Evolutionary conservation across 2,329 filamentous ascomycete genomes (phyloP).

Genomic region (Fusarium abutilonis): DNA sequence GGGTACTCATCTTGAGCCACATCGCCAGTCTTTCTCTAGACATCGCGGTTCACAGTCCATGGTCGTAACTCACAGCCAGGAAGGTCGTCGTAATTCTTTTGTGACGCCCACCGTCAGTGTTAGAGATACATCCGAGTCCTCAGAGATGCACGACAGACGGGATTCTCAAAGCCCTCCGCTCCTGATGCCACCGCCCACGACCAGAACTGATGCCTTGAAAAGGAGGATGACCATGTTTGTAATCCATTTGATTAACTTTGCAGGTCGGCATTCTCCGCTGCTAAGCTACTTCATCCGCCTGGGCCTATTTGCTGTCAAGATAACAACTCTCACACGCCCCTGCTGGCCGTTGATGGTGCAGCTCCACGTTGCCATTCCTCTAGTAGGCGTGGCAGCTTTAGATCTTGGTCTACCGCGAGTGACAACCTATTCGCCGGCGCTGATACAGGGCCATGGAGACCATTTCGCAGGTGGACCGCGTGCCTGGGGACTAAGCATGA

Average conservation of each 20-base stretch:
- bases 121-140: conserved; percentile 27
- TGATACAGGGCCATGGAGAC: conserved; percentile 26
- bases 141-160: conserved; percentile 26
- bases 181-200: conserved; percentile 61
- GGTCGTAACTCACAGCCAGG: conserved; percentile 55
- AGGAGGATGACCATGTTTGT: conserved; percentile 50
- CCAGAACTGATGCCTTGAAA: conserved; percentile 47
- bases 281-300: conserved; percentile 59
- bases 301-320: conserved; percentile 73
- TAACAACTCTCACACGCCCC: conserved; percentile 69
- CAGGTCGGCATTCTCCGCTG: conserved; percentile 47
- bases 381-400: conserved; percentile 74
- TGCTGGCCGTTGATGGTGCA: conserved; percentile 79
- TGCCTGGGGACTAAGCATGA: conserved; percentile 48
- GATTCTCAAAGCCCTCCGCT: conserved; percentile 53
- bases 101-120: conserved; percentile 23
- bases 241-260: conserved; percentile 44
- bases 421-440: conserved; percentile 12
- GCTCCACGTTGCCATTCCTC: conserved; percentile 70
- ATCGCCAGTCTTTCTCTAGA: conserved; percentile 22
- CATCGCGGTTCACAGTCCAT: conserved; percentile 48
- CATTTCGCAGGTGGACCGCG: conserved; percentile 29
- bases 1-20: conserved; percentile 23
- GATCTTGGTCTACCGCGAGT: conserved; percentile 63
- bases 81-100: conserved; percentile 45